A percentile compares a stretch with the other conserved stretches of the same genome.
These are phyloP conservation scores for Magnaporthiopsis incrustans DNA, from an alignment of 2,329 filamentous ascomycete species.

Conservation along the genomic window DNA sequence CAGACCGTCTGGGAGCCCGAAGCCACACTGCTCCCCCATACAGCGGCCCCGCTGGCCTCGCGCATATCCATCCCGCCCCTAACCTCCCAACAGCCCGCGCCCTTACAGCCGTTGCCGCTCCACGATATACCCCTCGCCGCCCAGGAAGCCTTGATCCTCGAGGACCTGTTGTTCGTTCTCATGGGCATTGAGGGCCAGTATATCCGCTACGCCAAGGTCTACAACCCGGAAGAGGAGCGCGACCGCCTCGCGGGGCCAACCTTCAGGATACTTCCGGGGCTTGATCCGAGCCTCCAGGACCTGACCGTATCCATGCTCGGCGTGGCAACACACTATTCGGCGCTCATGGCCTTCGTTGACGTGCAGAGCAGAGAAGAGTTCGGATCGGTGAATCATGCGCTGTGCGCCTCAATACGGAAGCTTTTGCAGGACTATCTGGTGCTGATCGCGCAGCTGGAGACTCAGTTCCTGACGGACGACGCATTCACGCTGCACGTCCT, in stretches of 20 bases:
- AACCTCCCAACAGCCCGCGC: slow-evolving; percentile 62
- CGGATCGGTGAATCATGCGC: slow-evolving; percentile 87
- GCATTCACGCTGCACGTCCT: slow-evolving; percentile 89
- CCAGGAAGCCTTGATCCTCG: slow-evolving; percentile 80
- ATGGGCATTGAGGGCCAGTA: slow-evolving; percentile 99
- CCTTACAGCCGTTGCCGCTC: slow-evolving; percentile 60
- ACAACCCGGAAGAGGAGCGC: slow-evolving; percentile 78
- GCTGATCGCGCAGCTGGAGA: slow-evolving; percentile 86
- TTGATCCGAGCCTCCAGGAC: slow-evolving; percentile 88
- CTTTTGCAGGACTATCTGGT: slow-evolving; percentile 89
- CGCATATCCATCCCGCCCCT: slow-evolving; percentile 52
- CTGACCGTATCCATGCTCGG: slow-evolving; percentile 82
- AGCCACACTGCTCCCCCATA: slow-evolving; percentile 62
- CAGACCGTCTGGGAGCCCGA: slow-evolving; percentile 67
- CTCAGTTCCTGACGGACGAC: slow-evolving; percentile 81
- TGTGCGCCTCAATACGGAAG: slow-evolving; percentile 91
- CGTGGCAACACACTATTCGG: slow-evolving; percentile 89
- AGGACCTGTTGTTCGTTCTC: slow-evolving; percentile 88
- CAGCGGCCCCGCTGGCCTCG: slow-evolving; percentile 63
- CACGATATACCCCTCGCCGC: slow-evolving; percentile 65
- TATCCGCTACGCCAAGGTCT: slow-evolving; percentile 75
- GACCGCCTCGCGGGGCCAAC: slow-evolving; percentile 75
- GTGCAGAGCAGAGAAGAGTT: slow-evolving; percentile 90
- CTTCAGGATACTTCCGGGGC: slow-evolving; percentile 70
- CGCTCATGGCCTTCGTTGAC: slow-evolving; percentile 87